Base-by-base conservation (phyloP, 1,284 basidiomycete genomes). In the Leccinum ambiguum region DNA sequence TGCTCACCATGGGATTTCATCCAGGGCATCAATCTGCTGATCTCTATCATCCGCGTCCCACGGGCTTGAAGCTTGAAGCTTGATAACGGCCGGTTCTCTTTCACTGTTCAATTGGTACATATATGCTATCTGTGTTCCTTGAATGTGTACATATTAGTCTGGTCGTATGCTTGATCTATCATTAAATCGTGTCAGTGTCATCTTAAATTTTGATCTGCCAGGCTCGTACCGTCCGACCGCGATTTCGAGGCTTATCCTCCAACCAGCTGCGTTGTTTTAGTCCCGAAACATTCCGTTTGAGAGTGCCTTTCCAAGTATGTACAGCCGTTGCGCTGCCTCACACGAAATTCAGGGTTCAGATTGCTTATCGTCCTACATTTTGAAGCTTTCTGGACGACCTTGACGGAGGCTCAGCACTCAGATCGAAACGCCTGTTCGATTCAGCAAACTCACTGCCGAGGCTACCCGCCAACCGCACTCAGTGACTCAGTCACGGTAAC, bases 1-100 rank as follows among this genome's bases (percentile, higher is more conserved):
- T 6, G 16, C 65, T 66, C 50, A 66, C 4, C 33, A 10, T 18
- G 23, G 8, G 9, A 30, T 21, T 8, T 10, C 8, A n/a, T 39
- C 21, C 26, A 69, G 68, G 43, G 7, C 48, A 60, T 67, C 57
- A 69, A 69, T 14, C 5, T 69, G 8, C 6, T 69, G 6, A 60
- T 67, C 11, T 50, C 50, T 14, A 13, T 53, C 36, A 68, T 67
- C 30, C 66, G 60, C 36, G 66, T 67, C 9, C 66, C 66, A 21
- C 66, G 60, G 2, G 16, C 30, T 14, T 67, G 54, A 68, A 41
- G 26, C 8, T 30, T 26, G 23, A 26, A 41, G 26, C 14, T 30
- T 10, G 16, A 30, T 18, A 13, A 9, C 4, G 21, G 48, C 48
- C 18, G 11, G 48, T 50, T 50, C 48, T 26, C 18, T 50, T 4